Conservation (phyloP, 495 filamentous ascomycete species). For the Lentithecium fluviatile region DNA sequence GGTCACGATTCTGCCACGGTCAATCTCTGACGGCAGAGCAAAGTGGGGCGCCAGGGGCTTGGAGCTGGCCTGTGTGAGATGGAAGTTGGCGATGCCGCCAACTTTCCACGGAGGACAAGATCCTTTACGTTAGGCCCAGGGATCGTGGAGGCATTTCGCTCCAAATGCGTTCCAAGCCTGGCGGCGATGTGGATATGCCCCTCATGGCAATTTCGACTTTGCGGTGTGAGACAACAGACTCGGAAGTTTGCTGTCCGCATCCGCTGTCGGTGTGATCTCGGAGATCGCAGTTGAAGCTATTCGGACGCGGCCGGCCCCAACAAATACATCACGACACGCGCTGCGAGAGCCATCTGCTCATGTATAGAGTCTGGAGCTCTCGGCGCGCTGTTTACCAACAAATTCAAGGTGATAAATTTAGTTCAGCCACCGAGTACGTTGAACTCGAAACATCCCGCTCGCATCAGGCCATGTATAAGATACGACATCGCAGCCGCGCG, state of each 20-base stretch:
- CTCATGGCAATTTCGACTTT: no score
- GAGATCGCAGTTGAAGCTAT: no score
- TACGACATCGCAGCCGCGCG: not conserved
- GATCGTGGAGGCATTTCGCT: no score
- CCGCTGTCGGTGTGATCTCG: no score
- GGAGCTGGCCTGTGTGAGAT: not conserved
- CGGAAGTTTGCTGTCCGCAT: no score
- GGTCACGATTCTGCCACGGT: slow-evolving; percentile 19
- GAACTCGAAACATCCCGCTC: slow-evolving; percentile 19
- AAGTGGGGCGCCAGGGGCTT: slow-evolving; percentile 1
- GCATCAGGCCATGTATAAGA: slow-evolving; percentile 8
- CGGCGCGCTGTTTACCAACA: not conserved
- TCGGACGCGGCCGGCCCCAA: no score
- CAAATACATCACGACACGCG: not conserved
- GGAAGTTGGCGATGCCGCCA: no score
- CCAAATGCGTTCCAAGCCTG: no score
- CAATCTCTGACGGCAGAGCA: slow-evolving; percentile 10
- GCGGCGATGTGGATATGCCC: no score
- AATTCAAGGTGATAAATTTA: slow-evolving; percentile 20
- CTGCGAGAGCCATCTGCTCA: not conserved
- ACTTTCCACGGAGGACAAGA: no score
- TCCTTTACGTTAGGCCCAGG: no score
- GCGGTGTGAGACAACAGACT: no score
- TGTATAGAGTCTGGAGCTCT: not conserved
- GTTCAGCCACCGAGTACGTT: slow-evolving; percentile 22